A percentile compares a stretch with the other conserved stretches of the same genome.
These are phyloP conservation scores for Penicillium silybi DNA, from an alignment of 495 filamentous ascomycete genomes.

Conservation along the genomic window DNA sequence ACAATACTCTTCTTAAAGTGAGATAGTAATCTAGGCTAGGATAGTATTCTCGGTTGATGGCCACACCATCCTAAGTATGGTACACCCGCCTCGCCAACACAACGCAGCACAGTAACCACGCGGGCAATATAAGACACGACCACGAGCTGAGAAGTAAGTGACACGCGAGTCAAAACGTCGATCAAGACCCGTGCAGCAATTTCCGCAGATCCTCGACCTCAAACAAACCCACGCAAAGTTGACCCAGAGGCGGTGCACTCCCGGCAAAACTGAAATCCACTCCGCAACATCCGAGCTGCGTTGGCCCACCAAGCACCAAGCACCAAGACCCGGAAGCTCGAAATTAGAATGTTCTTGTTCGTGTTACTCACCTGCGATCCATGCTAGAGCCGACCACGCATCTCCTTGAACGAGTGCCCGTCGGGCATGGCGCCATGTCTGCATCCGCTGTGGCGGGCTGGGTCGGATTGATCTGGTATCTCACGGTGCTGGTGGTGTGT, in stretches of 20 bases:
- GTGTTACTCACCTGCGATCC: conserved; percentile 16
- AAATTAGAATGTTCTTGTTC: conserved; percentile 26
- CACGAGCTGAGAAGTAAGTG: background rate
- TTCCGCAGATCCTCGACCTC: background rate
- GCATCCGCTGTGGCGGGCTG: conserved; percentile 39
- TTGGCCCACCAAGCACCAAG: background rate
- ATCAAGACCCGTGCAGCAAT: background rate
- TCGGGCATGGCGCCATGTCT: conserved; percentile 33
- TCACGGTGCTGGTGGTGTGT: conserved; percentile 51
- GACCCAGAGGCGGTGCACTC: background rate
- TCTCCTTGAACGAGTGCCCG: conserved; percentile 25
- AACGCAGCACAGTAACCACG: background rate
- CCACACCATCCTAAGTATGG: background rate
- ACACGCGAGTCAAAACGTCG: background rate
- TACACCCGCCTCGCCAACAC: background rate
- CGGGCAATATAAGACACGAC: background rate
- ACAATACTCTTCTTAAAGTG: background rate
- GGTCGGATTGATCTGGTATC: conserved; percentile 58
- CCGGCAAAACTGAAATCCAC: background rate
- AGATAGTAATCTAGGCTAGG: background rate
- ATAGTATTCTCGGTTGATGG: background rate
- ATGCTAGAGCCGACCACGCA: conserved; percentile 36
- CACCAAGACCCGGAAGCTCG: background rate
- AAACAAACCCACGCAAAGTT: background rate
- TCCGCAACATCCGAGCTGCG: background rate